Evolutionary conservation across 352 stramenopile genomes (phyloP), one percentile per base, ranked within the genome.

Genomic region (Pythium apleroticum): DNA sequence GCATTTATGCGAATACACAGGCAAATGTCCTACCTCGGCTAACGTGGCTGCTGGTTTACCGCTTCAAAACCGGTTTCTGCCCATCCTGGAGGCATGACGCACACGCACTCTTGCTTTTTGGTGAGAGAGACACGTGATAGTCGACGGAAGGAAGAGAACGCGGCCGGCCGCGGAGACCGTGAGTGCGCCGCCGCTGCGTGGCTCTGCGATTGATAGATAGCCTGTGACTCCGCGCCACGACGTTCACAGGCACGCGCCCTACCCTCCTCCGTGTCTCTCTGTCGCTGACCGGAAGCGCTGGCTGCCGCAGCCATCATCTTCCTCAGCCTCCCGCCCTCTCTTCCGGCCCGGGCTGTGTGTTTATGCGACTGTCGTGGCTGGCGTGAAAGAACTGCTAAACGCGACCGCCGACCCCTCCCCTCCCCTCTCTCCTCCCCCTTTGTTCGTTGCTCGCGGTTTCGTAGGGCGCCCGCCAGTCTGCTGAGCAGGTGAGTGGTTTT

Each of bases 61-160:
- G 37, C 12, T 20, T 24, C 19, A 5, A 20, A 57, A 39, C 25
- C 17, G 25, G 14, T 58, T 45, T 58, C n/a, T 10, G 41, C 41
- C 41, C 35, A 41, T 41, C 35, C 35, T 19, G 15, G 5, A 41
- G 35, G 35, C 35, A 17, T 41, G 35, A 41, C 35, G n/a, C 19
- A 49, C 41, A 49, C 41, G 17, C 41, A 46, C 37, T 46, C 37
- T 46, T 19, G 2, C 3, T 49, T 54, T 30, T 33, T 30, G 35
- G 63, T 69, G 63, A 63, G 25, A 69, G 63, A 69, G 63, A 69
- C 56, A 69, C 63, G 63, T 69, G 56, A 69, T 59, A 63, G 63
- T 54, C 55, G 55, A 68, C 41, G 41, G 52, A 58, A 58, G 52
- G 52, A 43, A 58, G 52, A 22, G 50, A 39, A 37, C 20, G 25